Base-by-base conservation (phyloP, 345 rosid genomes). In the Balakata baccata region DNA sequence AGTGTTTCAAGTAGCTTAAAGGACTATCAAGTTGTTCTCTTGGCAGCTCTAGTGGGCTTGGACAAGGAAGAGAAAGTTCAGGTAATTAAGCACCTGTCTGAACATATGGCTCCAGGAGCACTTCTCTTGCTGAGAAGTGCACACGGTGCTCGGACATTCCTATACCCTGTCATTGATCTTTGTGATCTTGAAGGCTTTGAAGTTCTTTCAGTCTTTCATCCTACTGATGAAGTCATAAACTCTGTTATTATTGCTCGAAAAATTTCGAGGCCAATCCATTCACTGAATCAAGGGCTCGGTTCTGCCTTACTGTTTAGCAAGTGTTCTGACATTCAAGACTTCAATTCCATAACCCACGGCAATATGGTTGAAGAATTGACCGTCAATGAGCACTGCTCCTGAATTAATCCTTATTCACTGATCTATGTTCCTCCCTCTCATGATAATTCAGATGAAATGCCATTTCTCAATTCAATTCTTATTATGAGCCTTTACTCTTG, bases 31-130 rank as follows among this genome's bases (percentile, higher is more conserved):
- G 73, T 77, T 8, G 54, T 77, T 11, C 49, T 72, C 68, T 45
- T 77, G 73, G 80, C 80, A 66, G 76, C 80, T 67, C 73, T 77
- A 14, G 80, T 77, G 49, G 80, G 76, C 39, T 51, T 72, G 80
- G 72, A 77, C 68, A 66, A 72, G n/a, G 68, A 66, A 58, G 72
- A 57, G 68, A 77, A 77, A 23, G 62, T 50, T 49, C 47, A 25
- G 61, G 76, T 72, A 54, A 66, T 72, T 39, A 39, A 68, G 2
- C 69, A 72, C 47, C 38, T 72, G 47, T 73, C 72, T 6, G 58
- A 67, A 17, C 53, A 77, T 38, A 77, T 72, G 73, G 76, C 80
- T 60, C 68, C 77, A 47, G 80, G 76, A 13, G 72, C 76, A 22
- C 1, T 77, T 17, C 64, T 77, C 41, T 37, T 77, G 56, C 46